Evolutionary conservation across 441 rosid genomes (phyloP).

Genomic region (Populus hybrid): DNA sequence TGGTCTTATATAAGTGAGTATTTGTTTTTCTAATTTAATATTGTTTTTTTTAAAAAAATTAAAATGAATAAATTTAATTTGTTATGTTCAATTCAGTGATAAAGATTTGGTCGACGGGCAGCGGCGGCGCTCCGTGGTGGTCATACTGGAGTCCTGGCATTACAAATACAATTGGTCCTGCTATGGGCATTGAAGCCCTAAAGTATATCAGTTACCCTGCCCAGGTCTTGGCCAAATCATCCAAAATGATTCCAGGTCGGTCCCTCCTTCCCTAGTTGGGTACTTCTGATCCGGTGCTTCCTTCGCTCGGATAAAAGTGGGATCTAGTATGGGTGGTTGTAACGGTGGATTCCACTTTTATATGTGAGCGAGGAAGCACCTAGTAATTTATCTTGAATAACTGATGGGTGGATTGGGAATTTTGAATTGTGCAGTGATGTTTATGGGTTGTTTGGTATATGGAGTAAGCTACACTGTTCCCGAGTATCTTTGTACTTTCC

Average conservation of each 20-base stretch:
- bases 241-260: conserved; percentile 95
- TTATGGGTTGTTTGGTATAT: conserved; percentile 85
- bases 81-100: conserved; percentile 45
- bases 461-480: conserved; percentile 81
- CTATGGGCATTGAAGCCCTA: conserved; percentile 96
- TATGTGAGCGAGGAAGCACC: background rate
- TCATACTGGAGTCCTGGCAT: conserved; percentile 96
- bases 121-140: conserved; percentile 90
- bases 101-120: conserved; percentile 70
- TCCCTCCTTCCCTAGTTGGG: background rate
- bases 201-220: conserved; percentile 98
- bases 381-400: background rate
- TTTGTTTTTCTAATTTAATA: background rate
- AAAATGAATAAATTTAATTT: background rate
- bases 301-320: background rate
- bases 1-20: conserved; percentile 89
- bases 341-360: background rate
- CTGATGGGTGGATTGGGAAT: background rate
- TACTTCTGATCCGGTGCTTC: background rate
- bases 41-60: background rate
- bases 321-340: background rate
- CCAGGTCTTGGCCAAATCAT: conserved; percentile 95
- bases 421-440: conserved; percentile 57
- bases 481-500: conserved; percentile 75
- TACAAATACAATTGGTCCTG: conserved; percentile 94